Evolutionary conservation across 2,329 filamentous ascomycete species (phyloP), one percentile per base, ranked within the genome.

Genomic region (Mycogone perniciosa): DNA sequence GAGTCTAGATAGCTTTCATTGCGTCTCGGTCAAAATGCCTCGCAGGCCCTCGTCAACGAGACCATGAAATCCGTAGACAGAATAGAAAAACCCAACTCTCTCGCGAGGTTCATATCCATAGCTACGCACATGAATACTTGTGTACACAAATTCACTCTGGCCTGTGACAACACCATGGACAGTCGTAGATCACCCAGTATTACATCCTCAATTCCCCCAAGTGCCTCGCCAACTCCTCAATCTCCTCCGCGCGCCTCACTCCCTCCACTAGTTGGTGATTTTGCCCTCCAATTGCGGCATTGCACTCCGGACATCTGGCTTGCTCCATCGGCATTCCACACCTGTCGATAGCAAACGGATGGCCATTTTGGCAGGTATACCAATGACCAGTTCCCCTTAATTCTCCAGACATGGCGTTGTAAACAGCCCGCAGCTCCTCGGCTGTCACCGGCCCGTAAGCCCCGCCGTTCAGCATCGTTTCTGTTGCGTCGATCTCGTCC

Each of bases 241-340:
- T 57, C 2, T 48, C 13, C 7, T 11, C 30, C 7, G 79, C 81
- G 40, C 59, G 68, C 9, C 61, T 68, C 2, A 85, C 80, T 2
- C 83, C 83, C 9, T 60, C 67, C 1, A 68, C 74, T 13, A 73
- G 53, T 6, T 6, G 48, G 62, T 86, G 80, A 41, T 73, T 8
- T 43, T 58, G 60, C 0, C 84, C 83, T 2, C 83, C 84, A 30
- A 88, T 73, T 0, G 64, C 54, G 1, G 72, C 71, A 3, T 71
- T 74, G 56, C 84, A 88, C 57, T 87, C 76, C 0, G 83, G 81
- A 56, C 85, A 89, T 2, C 64, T 62, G 1, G 82, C 74, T 20
- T 59, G 51, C 62, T 87, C 54, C 79, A 85, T 84, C 0, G 83
- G 79, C 73, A 81, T 79, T 1, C 82, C 82, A 59, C 83, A 86